Evolutionary conservation across 2,329 filamentous ascomycete genomes (phyloP).

Genomic region (Xylariaceae sp.): DNA sequence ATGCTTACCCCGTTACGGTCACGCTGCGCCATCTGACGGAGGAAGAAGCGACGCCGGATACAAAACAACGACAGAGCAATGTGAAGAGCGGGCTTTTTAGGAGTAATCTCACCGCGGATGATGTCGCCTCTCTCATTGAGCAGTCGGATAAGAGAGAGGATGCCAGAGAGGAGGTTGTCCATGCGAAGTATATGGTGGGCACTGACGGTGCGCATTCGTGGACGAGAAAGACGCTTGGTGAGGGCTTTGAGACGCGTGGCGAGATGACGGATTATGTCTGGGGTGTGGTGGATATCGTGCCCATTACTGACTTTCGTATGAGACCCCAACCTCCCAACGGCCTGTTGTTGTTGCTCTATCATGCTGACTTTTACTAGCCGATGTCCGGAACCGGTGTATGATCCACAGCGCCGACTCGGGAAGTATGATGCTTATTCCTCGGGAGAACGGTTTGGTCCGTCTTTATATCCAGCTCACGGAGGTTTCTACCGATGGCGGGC

Average conservation of each 20-base stretch:
- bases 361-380: slow-evolving; percentile 30
- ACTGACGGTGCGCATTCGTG: slow-evolving; percentile 65
- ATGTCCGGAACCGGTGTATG: slow-evolving; percentile 53
- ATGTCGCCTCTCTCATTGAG: slow-evolving; percentile 43
- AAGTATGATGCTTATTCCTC: slow-evolving; percentile 59
- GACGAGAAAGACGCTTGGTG: slow-evolving; percentile 52
- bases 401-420: slow-evolving; percentile 52
- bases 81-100: slow-evolving; percentile 48
- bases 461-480: slow-evolving; percentile 59
- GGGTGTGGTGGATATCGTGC: slow-evolving; percentile 42
- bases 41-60: slow-evolving; percentile 44
- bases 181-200: slow-evolving; percentile 60
- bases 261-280: slow-evolving; percentile 49
- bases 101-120: slow-evolving; percentile 49
- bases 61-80: slow-evolving; percentile 32
- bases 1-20: slow-evolving; percentile 53
- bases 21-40: slow-evolving; percentile 50
- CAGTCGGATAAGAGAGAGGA: slow-evolving; percentile 28
- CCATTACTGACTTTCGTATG: slow-evolving; percentile 47
- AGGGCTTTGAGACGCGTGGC: slow-evolving; percentile 46
- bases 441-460: slow-evolving; percentile 57
- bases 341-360: neutral
- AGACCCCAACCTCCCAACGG: neutral
- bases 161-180: slow-evolving; percentile 40
- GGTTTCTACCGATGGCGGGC: slow-evolving; percentile 39